phyloP scores from a whole-genome alignment of 495 filamentous ascomycete genomes.

The Penicillium diatomitis region DNA sequence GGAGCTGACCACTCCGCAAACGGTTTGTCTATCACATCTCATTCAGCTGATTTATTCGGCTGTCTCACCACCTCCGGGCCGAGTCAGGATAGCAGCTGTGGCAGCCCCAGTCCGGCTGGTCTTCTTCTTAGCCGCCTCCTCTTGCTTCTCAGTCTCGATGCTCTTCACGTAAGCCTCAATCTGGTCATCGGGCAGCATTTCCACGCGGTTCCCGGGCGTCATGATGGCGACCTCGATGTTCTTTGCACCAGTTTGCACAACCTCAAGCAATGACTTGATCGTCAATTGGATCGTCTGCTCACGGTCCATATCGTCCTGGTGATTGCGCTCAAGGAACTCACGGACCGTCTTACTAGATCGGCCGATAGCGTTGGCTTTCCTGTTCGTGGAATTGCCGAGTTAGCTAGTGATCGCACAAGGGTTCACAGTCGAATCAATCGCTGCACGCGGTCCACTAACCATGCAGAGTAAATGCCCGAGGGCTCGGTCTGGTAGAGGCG shows the following conservation, averaged over 20 bases:
- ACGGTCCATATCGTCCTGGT: constrained; percentile 92
- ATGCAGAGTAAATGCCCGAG: constrained; percentile 95
- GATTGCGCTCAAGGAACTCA: constrained; percentile 96
- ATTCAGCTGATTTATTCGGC: constrained; percentile 8
- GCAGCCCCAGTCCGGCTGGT: constrained; percentile 69
- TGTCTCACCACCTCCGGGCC: constrained; percentile 44
- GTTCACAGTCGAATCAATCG: too few species aligned
- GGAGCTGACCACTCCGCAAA: background rate
- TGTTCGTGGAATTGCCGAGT: constrained; percentile 23
- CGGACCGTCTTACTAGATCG: constrained; percentile 97
- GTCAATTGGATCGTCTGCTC: constrained; percentile 95
- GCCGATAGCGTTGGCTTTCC: constrained; percentile 99
- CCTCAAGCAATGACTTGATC: constrained; percentile 94
- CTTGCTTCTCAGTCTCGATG: constrained; percentile 98
- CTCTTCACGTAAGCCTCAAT: constrained; percentile 95
- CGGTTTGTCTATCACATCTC: constrained; percentile 1
- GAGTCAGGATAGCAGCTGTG: constrained; percentile 68
- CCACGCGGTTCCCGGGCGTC: constrained; percentile 83
- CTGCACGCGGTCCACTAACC: constrained; percentile 44
- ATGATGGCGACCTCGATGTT: constrained; percentile 99
- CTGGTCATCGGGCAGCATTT: constrained; percentile 91
- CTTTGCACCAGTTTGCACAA: constrained; percentile 97
- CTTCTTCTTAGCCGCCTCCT: constrained; percentile 96
- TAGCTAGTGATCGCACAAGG: background rate
- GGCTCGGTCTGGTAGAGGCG: constrained; percentile 96